Conservation (phyloP, 495 filamentous ascomycete species). For the Rhypophila decipiens region DNA sequence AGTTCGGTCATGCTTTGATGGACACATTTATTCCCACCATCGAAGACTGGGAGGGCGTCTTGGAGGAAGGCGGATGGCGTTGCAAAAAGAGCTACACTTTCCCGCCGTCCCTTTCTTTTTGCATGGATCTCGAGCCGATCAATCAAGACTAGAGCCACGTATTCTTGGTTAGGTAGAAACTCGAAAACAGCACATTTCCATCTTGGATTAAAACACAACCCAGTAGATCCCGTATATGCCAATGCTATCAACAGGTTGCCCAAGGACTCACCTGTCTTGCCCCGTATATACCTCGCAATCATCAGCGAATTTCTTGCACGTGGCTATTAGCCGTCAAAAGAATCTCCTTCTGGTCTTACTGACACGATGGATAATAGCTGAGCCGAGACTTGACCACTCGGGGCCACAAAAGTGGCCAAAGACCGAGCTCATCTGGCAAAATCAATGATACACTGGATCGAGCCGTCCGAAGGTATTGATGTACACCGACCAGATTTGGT, state of each 20-base stretch:
- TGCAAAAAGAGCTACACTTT: not conserved
- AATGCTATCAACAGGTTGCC: not conserved
- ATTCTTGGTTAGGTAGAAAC: not conserved
- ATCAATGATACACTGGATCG: not conserved
- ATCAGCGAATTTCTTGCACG: no score
- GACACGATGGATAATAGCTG: not conserved
- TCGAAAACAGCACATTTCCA: not conserved
- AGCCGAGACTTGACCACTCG: not conserved
- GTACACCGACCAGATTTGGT: not conserved
- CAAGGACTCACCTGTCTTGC: not conserved
- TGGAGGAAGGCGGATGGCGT: conserved; percentile 2
- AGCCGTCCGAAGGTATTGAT: not conserved
- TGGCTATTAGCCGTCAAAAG: no score
- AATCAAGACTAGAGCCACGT: not conserved
- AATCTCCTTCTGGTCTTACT: not conserved
- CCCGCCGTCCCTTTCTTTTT: not conserved
- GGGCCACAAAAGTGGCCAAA: not conserved
- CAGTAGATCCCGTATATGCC: not conserved
- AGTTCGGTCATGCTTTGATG: conserved; percentile 2
- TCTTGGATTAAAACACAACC: not conserved
- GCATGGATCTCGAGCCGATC: not conserved
- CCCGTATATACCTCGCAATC: no score
- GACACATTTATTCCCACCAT: conserved; percentile 2
- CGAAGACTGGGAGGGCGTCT: conserved; percentile 2
- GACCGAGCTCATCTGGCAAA: not conserved